Base-by-base conservation (phyloP, 108 stramenopile genomes). In the Chaetoceros tenuissimus region DNA sequence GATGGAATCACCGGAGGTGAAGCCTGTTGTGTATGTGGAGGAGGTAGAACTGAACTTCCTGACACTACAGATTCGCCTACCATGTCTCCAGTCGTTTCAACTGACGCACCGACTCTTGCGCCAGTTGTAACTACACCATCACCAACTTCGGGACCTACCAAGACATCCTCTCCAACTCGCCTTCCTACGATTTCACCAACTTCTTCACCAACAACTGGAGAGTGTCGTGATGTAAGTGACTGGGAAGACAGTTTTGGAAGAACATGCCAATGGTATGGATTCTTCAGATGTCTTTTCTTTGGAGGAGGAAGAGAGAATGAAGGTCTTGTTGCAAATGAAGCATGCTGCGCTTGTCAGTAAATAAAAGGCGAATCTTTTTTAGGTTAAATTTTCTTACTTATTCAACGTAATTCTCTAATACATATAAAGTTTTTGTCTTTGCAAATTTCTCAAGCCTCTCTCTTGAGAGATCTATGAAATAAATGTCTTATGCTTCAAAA, bases 231-330 rank as follows among this genome's bases (percentile, higher is more conserved):
- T 61, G 50, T 51, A 27, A 18, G 18, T 24, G 50, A 30, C 3
- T 61, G 60, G 60, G 28, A 61, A 30, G 60, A 61, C 26, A 23
- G 46, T 3, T 49, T 52, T 61, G 60, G 60, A 21, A 49, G 50
- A 13, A 24, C 26, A 5, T 61, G 3, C 50, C 50, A 61, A 13
- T 61, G 60, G 60, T 61, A 61, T 28, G 48, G 50, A 3, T 8
- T 24, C 18, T 1, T 5, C 16, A 23, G 58, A 19, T 61, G 60
- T 22, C 3, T 1, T 1, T 22, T 21, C 3, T 61, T 52, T 30
- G 60, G 60, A 3, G 5, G 19, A 5, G n/a, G 8, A 2, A 52
- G 28, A n/a, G 27, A 28, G 23, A 61, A 61, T 25, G 23, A 47
- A 1, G 60, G 60, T 5, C n/a, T 52, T 3, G 52, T 51, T 40